Evolutionary conservation across 257 asterid genomes (phyloP), one percentile per base, ranked within the genome.

Genomic region (Thymus mandschuricus): DNA sequence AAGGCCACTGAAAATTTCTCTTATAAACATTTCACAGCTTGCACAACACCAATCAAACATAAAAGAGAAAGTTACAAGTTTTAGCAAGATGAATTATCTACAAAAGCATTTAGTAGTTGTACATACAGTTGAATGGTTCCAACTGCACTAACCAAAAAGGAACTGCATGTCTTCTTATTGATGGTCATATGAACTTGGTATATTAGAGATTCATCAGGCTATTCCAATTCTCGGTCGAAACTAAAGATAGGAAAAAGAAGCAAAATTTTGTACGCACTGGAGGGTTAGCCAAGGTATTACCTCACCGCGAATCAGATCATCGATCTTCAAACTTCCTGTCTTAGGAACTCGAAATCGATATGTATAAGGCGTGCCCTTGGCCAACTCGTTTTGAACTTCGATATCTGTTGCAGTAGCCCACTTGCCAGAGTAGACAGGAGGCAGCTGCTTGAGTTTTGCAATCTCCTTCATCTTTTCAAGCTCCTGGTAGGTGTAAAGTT

Each of bases 221-320:
- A 68, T 68, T 48, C 9, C 44, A 3, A 68, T 68, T 48, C 9
- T 34, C 71, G 8, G 5, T 38, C 15, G 61, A 64, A 69, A 43
- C 56, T 11, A 69, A 35, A 48, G 49, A 38, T 29, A 64, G 50
- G 38, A 75, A 76, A 50, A 12, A 59, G 66, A 78, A 63, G 54
- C 48, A 62, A 21, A 21, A 48, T n/a, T 31, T 60, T 40, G n/a
- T 46, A 56, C n/a, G 61, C 41, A 35, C 64, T 50, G 33, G 40
- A 62, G 13, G 40, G 58, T 45, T 49, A 55, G 46, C 64, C 30
- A 76, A 72, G 46, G 30, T 64, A 57, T 21, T 81, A 94, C 97
- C 96, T 91, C 95, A 57, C 99, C 96, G 15, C 97, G 93, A 74
- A 94, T 94, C 81, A 94, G 90, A 80, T 94, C 99, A 10, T 91